Evolutionary conservation across 2,329 filamentous ascomycete species (phyloP), one percentile per base, ranked within the genome.

Genomic region (Fusarium veterinarium): DNA sequence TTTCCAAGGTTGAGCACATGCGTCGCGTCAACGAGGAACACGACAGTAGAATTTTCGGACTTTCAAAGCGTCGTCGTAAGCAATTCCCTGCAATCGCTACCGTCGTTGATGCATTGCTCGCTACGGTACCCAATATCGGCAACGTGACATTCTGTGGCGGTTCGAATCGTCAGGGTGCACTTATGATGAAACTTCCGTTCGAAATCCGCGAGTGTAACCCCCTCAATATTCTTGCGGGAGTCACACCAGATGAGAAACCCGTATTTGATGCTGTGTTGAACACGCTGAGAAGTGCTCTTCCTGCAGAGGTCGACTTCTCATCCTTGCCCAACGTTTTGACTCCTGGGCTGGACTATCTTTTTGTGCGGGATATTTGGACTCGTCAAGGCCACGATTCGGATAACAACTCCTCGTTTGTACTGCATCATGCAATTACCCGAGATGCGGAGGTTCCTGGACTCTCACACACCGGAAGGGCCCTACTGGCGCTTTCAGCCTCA

Each of bases 51-150:
- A 89, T 91, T 42, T 95, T 93, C 77, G 92, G 95, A 38, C 90
- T 97, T 77, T 97, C 94, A 2, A 92, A 92, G 72, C 88, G 95
- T 3, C 88, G 95, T 49, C 91, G 93, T 14, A 86, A 87, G 17
- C 95, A 98, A 80, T 95, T 97, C 44, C 93, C 94, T 2, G 94
- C 95, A 35, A 94, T 97, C 37, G 90, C 91, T 0, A 90, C 93
- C 35, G 90, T 97, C 8, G 90, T 97, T n/a, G 89, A 92, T 37
- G 91, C 93, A 23, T 88, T 98, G 20, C 85, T 92, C 37, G 84
- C 88, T 44, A 89, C 91, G 2, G 86, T 97, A 5, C 93, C 93
- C 8, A 86, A 86, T 46, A 91, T 97, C 73, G 89, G 90, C 46
- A 87, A 89, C 30, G 93, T 95, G 6, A 92, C 91, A 2, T 98